phyloP scores from a whole-genome alignment of 2,329 filamentous ascomycete genomes.

The Amylocarpus encephaloides region DNA sequence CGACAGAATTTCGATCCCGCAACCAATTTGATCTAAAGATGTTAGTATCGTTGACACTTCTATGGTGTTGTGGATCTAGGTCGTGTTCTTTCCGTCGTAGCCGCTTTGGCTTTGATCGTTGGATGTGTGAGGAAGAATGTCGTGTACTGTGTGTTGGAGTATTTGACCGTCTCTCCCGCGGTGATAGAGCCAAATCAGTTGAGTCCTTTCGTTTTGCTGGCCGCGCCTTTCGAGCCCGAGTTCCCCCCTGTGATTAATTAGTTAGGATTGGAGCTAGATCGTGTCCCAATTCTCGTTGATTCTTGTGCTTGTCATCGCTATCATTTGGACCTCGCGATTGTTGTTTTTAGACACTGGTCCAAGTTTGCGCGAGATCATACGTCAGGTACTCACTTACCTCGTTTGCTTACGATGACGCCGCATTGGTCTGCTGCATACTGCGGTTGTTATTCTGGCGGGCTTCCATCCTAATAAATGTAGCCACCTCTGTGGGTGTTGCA shows the following conservation, averaged over 20 bases:
- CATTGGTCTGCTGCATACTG: background rate
- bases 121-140: too few species aligned
- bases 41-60: background rate
- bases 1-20: background rate
- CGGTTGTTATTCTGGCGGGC: background rate
- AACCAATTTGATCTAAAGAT: background rate
- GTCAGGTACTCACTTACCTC: too few species aligned
- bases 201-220: too few species aligned
- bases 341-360: too few species aligned
- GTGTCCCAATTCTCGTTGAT: too few species aligned
- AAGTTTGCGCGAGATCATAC: too few species aligned
- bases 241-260: too few species aligned
- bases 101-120: background rate
- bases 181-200: background rate
- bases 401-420: background rate
- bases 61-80: background rate
- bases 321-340: too few species aligned
- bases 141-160: background rate
- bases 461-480: slow-evolving; percentile 1
- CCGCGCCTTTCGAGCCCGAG: too few species aligned
- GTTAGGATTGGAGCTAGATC: too few species aligned
- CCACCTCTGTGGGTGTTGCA: slow-evolving; percentile 2
- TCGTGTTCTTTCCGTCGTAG: background rate
- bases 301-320: too few species aligned
- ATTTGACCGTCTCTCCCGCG: background rate